Conservation (phyloP, 2,329 filamentous ascomycete species). For the Xylaria sp. region DNA sequence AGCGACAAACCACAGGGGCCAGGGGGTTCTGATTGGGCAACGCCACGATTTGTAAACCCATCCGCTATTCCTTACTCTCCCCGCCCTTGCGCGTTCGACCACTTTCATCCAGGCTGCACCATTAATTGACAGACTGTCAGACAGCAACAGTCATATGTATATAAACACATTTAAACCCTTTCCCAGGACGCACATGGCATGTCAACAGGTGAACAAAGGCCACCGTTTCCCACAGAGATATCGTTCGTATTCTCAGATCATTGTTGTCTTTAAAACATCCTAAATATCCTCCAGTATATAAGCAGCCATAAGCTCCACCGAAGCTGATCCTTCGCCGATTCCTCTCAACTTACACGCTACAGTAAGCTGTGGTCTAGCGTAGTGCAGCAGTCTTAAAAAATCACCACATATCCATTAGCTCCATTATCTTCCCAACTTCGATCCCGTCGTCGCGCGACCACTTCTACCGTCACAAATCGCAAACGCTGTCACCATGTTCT, state of each 20-base stretch:
- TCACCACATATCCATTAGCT: background rate
- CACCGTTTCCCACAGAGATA: background rate
- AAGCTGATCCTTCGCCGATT: background rate
- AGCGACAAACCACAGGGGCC: background rate
- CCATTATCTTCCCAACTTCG: background rate
- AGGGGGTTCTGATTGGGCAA: constrained; percentile 12
- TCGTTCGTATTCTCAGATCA: background rate
- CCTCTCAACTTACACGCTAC: background rate
- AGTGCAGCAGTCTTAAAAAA: background rate
- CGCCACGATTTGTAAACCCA: background rate
- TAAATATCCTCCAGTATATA: background rate
- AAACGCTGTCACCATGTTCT: constrained; percentile 20
- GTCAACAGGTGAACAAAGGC: background rate
- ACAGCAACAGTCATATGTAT: background rate
- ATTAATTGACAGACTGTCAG: background rate
- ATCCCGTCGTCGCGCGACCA: background rate
- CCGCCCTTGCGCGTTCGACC: background rate
- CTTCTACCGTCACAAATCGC: background rate
- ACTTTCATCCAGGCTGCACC: constrained; percentile 13
- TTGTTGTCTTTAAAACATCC: background rate
- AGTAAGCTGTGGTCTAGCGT: too few species aligned
- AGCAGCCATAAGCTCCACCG: constrained; percentile 10
- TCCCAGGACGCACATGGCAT: background rate
- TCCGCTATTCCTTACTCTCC: background rate
- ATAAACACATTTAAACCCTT: background rate